Evolutionary conservation across 164 flowering plant species (phyloP).

Genomic region (Liquidambar formosana): DNA sequence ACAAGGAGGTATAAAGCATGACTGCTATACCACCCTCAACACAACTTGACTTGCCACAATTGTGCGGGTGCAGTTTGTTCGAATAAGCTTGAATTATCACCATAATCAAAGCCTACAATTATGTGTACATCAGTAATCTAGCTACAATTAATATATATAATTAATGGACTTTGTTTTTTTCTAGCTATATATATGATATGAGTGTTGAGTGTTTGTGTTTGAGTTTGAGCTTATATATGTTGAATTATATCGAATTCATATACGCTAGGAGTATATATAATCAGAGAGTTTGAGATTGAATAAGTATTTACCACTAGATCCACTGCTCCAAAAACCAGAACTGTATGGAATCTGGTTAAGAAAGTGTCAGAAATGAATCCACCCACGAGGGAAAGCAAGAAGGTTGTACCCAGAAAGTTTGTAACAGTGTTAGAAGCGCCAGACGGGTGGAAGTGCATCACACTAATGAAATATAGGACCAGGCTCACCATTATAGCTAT

Average conservation of each 20-base stretch:
- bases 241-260: no score
- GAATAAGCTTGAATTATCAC: slow-evolving; percentile 40
- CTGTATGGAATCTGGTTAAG: slow-evolving; percentile 44
- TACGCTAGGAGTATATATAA: no score
- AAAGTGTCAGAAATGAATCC: slow-evolving; percentile 69
- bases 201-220: no score
- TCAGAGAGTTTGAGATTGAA: no score
- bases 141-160: no score
- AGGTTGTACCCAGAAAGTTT: slow-evolving; percentile 60
- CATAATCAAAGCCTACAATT: slow-evolving; percentile 43
- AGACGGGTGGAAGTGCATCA: slow-evolving; percentile 42
- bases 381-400: slow-evolving; percentile 52
- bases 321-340: slow-evolving; percentile 44
- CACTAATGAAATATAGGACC: slow-evolving; percentile 43
- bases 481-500: slow-evolving; percentile 59
- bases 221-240: no score
- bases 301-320: slow-evolving; percentile 60
- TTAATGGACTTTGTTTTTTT: no score
- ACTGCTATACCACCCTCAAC: slow-evolving; percentile 27
- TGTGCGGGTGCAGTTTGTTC: slow-evolving; percentile 21
- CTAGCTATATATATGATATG: no score
- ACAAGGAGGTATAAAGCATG: slow-evolving; percentile 28
- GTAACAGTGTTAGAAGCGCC: slow-evolving; percentile 56
- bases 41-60: slow-evolving; percentile 32
- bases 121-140: background rate